Percentiles rank a stretch among this genome's conserved stretches.
Conservation (phyloP, 2,329 filamentous ascomycete genomes). For the Aspergillus caelatus region DNA sequence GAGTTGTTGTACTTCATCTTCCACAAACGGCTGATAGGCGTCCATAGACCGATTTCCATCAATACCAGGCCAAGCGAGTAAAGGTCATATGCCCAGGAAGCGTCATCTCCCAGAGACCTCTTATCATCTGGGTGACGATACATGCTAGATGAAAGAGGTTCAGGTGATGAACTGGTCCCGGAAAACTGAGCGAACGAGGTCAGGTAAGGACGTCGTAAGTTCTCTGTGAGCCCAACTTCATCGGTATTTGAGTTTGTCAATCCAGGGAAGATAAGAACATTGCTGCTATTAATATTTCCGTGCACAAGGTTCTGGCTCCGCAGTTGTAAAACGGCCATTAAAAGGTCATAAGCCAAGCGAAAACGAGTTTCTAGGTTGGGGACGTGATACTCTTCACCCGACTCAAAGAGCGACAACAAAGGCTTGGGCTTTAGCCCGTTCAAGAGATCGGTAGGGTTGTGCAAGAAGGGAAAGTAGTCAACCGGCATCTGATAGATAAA, state of each 20-base stretch:
- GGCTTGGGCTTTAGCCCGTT: slow-evolving; percentile 43
- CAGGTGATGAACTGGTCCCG: slow-evolving; percentile 49
- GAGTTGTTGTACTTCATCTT: slow-evolving; percentile 65
- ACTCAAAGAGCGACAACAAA: slow-evolving; percentile 46
- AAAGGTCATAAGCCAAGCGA: slow-evolving; percentile 61
- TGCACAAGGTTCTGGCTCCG: slow-evolving; percentile 61
- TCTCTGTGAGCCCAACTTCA: slow-evolving; percentile 41
- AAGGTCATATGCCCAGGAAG: slow-evolving; percentile 55
- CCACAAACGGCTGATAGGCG: slow-evolving; percentile 63
- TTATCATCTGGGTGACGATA: slow-evolving; percentile 62
- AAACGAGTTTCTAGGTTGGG: slow-evolving; percentile 66
- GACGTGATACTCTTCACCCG: slow-evolving; percentile 46
- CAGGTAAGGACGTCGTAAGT: slow-evolving; percentile 59
- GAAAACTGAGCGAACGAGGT: slow-evolving; percentile 64
- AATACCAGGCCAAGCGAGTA: slow-evolving; percentile 65
- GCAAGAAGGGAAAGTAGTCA: slow-evolving; percentile 47
- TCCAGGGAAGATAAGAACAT: slow-evolving; percentile 60
- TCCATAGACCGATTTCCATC: slow-evolving; percentile 67
- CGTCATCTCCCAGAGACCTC: slow-evolving; percentile 41
- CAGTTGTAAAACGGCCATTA: slow-evolving; percentile 59
- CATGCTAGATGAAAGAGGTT: slow-evolving; percentile 56
- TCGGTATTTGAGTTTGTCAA: slow-evolving; percentile 35
- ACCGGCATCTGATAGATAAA: slow-evolving; percentile 64
- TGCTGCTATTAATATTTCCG: slow-evolving; percentile 67
- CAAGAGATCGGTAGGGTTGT: slow-evolving; percentile 41